Percentiles rank a stretch among this genome's conserved stretches.
phyloP scores from a whole-genome alignment of 345 rosid species.

The Syzygium oleosum region DNA sequence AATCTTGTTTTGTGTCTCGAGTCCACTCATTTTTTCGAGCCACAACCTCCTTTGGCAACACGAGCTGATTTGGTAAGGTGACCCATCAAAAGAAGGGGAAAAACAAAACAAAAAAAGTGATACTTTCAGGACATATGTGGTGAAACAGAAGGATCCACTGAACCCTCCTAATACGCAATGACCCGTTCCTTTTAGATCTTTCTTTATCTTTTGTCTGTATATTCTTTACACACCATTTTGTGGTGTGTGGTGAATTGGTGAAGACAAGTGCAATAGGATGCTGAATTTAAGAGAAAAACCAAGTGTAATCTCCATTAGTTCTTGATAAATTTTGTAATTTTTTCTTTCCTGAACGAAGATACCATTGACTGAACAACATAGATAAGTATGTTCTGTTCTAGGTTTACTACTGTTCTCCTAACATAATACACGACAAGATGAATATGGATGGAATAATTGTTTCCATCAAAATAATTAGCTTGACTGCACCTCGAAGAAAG shows the following conservation, averaged over 20 bases:
- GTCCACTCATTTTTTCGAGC: not conserved
- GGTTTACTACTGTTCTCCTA: not conserved
- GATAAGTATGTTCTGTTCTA: not conserved
- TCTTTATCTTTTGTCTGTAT: not conserved
- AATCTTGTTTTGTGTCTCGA: not conserved
- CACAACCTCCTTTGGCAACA: not conserved
- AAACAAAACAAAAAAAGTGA: not conserved
- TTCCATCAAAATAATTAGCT: not conserved
- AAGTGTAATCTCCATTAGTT: not conserved
- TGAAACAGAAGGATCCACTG: not conserved
- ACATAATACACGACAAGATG: not conserved
- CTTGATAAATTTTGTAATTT: not conserved
- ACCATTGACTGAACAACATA: not conserved
- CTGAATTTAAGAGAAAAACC: not conserved
- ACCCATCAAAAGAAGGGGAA: not conserved
- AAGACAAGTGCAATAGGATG: not conserved
- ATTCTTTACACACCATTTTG: not conserved
- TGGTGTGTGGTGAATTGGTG: not conserved
- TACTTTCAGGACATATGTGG: not conserved
- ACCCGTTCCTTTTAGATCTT: not conserved
- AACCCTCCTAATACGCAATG: not conserved
- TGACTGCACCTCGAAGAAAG: not conserved
- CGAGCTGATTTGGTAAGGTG: not conserved
- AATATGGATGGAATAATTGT: not conserved
- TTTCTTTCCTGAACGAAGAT: not conserved